Percentiles rank a stretch among this genome's conserved stretches.
phyloP scores from a whole-genome alignment of 2,329 filamentous ascomycete genomes.

The Aspergillus puulaauensis region DNA sequence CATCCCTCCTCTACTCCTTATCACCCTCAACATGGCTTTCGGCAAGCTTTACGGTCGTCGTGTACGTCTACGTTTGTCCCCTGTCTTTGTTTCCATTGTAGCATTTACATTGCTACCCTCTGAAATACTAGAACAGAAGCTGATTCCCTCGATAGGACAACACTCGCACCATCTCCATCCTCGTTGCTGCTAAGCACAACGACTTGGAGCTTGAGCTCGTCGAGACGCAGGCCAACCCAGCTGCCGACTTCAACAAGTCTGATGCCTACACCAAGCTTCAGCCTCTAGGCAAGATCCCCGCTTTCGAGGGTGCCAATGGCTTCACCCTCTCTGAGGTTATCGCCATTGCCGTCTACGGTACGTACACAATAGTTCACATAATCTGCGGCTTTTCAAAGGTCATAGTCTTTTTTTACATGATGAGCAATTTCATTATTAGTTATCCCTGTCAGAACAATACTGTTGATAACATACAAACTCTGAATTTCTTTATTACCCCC shows the following conservation, averaged over 20 bases:
- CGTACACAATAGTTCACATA: constrained; percentile 47
- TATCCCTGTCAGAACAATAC: constrained; percentile 96
- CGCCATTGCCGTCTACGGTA: constrained; percentile 97
- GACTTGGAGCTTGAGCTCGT: constrained; percentile 87
- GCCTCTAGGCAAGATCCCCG: constrained; percentile 86
- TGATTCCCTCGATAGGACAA: constrained; percentile 64
- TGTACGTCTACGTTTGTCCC: constrained; percentile 54
- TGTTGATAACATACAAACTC: constrained; percentile 76
- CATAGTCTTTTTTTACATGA: constrained; percentile 47
- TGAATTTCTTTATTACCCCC: constrained; percentile 68
- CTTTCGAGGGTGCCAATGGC: constrained; percentile 89
- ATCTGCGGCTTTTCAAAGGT: constrained; percentile 7
- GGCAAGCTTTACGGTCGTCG: constrained; percentile 91
- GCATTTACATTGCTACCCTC: constrained; percentile 15
- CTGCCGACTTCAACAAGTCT: constrained; percentile 63
- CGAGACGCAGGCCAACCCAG: constrained; percentile 52
- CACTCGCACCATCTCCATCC: constrained; percentile 83
- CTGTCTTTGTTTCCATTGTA: constrained; percentile 7
- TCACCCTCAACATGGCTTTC: constrained; percentile 74
- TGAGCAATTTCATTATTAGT: constrained; percentile 81
- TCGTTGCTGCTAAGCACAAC: constrained; percentile 96
- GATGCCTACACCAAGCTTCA: constrained; percentile 82
- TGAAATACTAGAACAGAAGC: constrained; percentile 20
- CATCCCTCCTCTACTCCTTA: constrained; percentile 14
- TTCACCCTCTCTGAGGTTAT: constrained; percentile 86